Base-by-base conservation (phyloP, 1,284 basidiomycete genomes). In the Ceratobasidium sp. region DNA sequence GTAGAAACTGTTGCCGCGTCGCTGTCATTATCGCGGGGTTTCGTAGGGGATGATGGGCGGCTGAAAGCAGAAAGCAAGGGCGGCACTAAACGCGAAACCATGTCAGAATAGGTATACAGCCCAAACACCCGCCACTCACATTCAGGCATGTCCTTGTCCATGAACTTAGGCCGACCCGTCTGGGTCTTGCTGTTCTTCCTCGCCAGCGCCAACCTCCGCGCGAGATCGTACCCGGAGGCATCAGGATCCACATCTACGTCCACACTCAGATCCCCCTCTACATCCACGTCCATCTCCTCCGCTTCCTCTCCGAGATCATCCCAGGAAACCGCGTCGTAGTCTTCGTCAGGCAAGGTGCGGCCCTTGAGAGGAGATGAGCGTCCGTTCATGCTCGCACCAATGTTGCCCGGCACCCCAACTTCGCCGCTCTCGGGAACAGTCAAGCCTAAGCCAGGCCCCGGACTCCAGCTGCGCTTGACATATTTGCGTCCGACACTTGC, bases 141-240 rank as follows among this genome's bases (percentile, higher is more conserved):
- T 67, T 69, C 45, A 3, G 87, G 85, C 22, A 80, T 80, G n/a
- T 89, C 87, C 76, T 51, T 67, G 24, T 27, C 56, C 15, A 54
- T 17, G 41, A 36, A 47, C 53, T 45, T 69, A 2, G 44, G 33
- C 22, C 33, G 62, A 15, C 47, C 74, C 59, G 88, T 86, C 78
- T 94, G 93, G 80, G 88, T 92, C 81, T 90, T 86, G 80, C 93
- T 94, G 81, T 96, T 96, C 77, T 88, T 87, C 76, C 93, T 85
- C 6, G 94, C 95, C 62, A 96, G 84, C 76, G 92, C 92, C 71
- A 96, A 83, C 59, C 91, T 89, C 82, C 88, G 85, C 31, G 89
- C 87, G 73, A 96, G 84, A 79, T 95, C 90, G 76, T 88, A 86
- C 79, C 95, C 94, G 15, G 91, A 93, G 56, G 87, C 73, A 45